These are phyloP conservation scores for Lipomyces spencermartinsiae DNA, from an alignment of 805 yeast genomes.

Conservation along the genomic window DNA sequence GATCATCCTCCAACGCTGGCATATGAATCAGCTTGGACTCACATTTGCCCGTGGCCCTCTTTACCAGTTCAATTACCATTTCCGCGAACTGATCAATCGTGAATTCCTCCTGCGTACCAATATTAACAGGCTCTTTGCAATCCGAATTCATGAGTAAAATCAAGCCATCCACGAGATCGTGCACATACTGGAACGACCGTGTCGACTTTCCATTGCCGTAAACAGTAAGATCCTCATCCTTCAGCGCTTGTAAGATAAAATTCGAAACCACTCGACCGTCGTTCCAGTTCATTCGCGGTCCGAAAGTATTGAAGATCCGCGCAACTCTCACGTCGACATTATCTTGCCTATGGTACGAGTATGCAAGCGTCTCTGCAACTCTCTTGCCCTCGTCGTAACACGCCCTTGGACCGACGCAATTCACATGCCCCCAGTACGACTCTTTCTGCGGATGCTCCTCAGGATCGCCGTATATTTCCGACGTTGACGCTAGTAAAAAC, in stretches of 20 bases:
- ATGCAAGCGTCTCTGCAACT: constrained; percentile 43
- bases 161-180: constrained; percentile 42
- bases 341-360: constrained; percentile 41
- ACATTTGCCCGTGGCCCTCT: constrained; percentile 33
- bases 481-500: constrained; percentile 41
- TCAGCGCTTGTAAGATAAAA: constrained; percentile 42
- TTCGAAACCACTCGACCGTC: constrained; percentile 44
- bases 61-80: constrained; percentile 39
- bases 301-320: constrained; percentile 43
- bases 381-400: constrained; percentile 45
- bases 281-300: constrained; percentile 44
- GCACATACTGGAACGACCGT: constrained; percentile 42
- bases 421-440: constrained; percentile 42
- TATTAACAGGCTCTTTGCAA: constrained; percentile 41
- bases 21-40: constrained; percentile 33
- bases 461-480: constrained; percentile 44
- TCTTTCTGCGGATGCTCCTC: constrained; percentile 43
- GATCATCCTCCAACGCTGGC: constrained; percentile 41
- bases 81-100: constrained; percentile 41
- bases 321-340: constrained; percentile 43
- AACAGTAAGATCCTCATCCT: constrained; percentile 40
- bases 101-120: constrained; percentile 43
- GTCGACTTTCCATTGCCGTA: constrained; percentile 42
- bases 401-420: constrained; percentile 42
- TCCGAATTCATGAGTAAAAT: constrained; percentile 42